These are phyloP conservation scores for Pogostemon cablin DNA, from an alignment of 257 asterid genomes.

Conservation along the genomic window DNA sequence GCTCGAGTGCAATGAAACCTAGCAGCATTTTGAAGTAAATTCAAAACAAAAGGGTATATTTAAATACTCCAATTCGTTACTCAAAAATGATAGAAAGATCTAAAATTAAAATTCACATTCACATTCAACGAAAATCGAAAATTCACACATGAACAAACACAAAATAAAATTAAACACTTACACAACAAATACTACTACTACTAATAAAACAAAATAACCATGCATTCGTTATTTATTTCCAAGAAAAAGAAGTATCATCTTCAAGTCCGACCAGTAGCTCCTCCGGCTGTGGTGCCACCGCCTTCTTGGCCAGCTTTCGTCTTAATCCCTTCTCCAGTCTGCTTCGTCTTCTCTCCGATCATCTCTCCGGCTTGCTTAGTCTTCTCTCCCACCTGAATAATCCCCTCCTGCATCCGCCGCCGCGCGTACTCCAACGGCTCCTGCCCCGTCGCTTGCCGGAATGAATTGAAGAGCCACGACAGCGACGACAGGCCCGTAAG, in stretches of 20 bases:
- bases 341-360: conserved; percentile 51
- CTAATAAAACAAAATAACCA: too few species aligned
- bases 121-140: too few species aligned
- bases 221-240: too few species aligned
- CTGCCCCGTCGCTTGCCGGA: conserved; percentile 58
- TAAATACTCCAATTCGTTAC: too few species aligned
- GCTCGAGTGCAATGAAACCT: too few species aligned
- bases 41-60: too few species aligned
- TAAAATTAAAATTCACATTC: too few species aligned
- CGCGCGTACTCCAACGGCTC: conserved; percentile 64
- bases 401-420: conserved; percentile 63
- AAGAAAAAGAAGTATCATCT: conserved; percentile 1
- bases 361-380: conserved; percentile 67
- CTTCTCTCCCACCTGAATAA: conserved; percentile 56
- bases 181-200: too few species aligned
- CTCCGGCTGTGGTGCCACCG: conserved; percentile 14
- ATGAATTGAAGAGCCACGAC: conserved; percentile 65
- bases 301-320: conserved; percentile 49
- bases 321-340: conserved; percentile 60
- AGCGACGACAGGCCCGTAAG: conserved; percentile 75
- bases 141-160: too few species aligned
- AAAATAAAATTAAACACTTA: too few species aligned
- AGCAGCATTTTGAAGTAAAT: too few species aligned
- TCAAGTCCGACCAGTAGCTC: conserved; percentile 28
- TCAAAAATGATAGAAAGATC: too few species aligned